phyloP scores from a whole-genome alignment of 163 green algal genomes.

The Volvox carteri region DNA sequence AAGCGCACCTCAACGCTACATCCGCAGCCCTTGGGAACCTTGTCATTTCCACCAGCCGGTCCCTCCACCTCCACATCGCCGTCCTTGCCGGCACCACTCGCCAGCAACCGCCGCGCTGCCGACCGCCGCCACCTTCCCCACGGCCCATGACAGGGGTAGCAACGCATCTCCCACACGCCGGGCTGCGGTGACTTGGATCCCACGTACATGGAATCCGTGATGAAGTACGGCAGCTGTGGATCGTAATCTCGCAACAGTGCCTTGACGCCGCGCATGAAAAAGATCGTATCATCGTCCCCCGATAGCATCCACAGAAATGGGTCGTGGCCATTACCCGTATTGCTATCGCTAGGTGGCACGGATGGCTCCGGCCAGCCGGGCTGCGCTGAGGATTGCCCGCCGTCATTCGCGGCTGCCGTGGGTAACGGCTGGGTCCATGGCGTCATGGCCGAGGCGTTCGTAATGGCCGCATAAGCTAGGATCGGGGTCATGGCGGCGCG shows the following conservation, averaged over 20 bases:
- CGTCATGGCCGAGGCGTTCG: background rate
- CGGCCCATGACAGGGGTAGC: constrained; percentile 42
- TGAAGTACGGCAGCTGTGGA: constrained; percentile 35
- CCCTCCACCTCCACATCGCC: background rate
- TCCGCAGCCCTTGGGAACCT: constrained; percentile 14
- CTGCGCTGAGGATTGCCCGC: background rate
- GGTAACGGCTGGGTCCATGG: background rate
- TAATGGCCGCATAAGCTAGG: constrained; percentile 15
- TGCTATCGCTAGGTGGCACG: background rate
- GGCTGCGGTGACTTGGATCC: constrained; percentile 38
- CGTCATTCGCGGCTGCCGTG: background rate
- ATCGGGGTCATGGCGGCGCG: constrained; percentile 45
- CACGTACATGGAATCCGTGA: constrained; percentile 26
- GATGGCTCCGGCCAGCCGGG: background rate
- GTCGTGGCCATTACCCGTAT: background rate
- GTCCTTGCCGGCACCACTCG: background rate
- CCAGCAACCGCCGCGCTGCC: background rate
- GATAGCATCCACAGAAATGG: constrained; percentile 45
- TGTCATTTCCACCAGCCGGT: background rate
- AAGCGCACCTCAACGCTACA: constrained; percentile 23
- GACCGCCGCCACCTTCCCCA: constrained; percentile 43
- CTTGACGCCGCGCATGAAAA: constrained; percentile 51
- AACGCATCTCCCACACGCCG: constrained; percentile 47
- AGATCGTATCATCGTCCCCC: constrained; percentile 45
- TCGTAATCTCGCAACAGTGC: constrained; percentile 40